Conservation (phyloP, 129 eudicot genomes). For the Apium graveolens region DNA sequence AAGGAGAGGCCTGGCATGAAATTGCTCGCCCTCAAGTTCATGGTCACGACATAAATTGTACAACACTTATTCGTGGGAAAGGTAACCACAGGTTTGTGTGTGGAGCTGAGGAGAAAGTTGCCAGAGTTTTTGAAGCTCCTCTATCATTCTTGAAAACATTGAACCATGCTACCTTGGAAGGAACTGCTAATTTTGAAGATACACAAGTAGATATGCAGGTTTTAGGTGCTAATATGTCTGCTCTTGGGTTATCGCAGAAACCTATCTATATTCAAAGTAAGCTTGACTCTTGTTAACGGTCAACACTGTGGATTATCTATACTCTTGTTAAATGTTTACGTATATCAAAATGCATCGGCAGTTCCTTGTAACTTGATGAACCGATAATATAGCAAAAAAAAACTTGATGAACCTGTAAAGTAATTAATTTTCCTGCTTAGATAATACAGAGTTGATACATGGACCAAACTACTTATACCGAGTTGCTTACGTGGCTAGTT, state of each 20-base stretch:
- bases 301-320: neutral
- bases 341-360: neutral
- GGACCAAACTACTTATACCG: neutral
- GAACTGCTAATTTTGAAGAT: slow-evolving; percentile 41
- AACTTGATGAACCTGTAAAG: neutral
- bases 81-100: slow-evolving; percentile 86
- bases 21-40: slow-evolving; percentile 99
- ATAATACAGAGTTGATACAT: neutral
- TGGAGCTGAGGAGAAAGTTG: slow-evolving; percentile 99
- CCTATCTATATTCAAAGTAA: slow-evolving; percentile 79
- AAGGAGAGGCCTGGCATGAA: slow-evolving; percentile 63
- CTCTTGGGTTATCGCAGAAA: slow-evolving; percentile 95
- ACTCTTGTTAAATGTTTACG: slow-evolving; percentile 1
- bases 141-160: slow-evolving; percentile 78
- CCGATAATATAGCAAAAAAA: no score
- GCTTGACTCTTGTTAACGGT: neutral
- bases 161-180: slow-evolving; percentile 43
- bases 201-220: slow-evolving; percentile 57
- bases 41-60: slow-evolving; percentile 89
- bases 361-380: neutral
- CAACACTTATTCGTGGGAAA: slow-evolving; percentile 67
- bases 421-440: neutral
- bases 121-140: slow-evolving; percentile 96
- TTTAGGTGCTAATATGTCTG: slow-evolving; percentile 98
- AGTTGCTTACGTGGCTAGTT: neutral